Evolutionary conservation across 1,139 yeast species (phyloP), one percentile per base, ranked within the genome.

Genomic region (Eremothecium coryli): DNA sequence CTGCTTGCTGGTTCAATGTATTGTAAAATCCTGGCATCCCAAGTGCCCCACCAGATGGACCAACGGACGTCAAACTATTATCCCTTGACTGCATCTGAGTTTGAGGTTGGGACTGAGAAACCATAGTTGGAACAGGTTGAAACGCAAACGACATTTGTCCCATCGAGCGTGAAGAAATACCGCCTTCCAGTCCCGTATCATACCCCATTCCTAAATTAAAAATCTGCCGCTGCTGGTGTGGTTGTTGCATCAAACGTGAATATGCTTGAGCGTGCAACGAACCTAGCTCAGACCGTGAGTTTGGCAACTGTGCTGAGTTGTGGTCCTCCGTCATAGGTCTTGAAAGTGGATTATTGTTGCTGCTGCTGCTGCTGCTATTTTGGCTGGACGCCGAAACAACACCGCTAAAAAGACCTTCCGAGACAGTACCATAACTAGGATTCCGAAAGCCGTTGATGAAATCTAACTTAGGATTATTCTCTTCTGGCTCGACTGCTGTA

Each of bases 361-460:
- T 39, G 16, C 18, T 29, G 29, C 21, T 31, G 31, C 16, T 34
- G 31, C 18, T 36, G 20, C 15, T 36, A 31, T 21, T 28, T 28
- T 26, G 30, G 30, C 14, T 26, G 29, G 21, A 16, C 20, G 28
- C 27, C 18, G 36, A 15, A 14, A 22, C 14, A 23, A 10, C 26
- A 5, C 27, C 26, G 7, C 11, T 7, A 23, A 23, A 23, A 23
- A 32, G 25, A 9, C 15, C 23, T 8, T 26, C 32, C 16, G 36
- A 33, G 3, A 29, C 21, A 13, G 30, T 21, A 20, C 29, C 31
- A 25, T 31, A 35, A 23, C 20, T 13, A n/a, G 34, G 32, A 21
- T 39, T 42, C 23, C 40, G 40, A 26, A 46, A 49, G 10, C 56
- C 56, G 15, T 42, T 50, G 18, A 52, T 49, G 27, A 52, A 52